Evolutionary conservation across 805 yeast genomes (phyloP).

Genomic region (Spathaspora sp.): DNA sequence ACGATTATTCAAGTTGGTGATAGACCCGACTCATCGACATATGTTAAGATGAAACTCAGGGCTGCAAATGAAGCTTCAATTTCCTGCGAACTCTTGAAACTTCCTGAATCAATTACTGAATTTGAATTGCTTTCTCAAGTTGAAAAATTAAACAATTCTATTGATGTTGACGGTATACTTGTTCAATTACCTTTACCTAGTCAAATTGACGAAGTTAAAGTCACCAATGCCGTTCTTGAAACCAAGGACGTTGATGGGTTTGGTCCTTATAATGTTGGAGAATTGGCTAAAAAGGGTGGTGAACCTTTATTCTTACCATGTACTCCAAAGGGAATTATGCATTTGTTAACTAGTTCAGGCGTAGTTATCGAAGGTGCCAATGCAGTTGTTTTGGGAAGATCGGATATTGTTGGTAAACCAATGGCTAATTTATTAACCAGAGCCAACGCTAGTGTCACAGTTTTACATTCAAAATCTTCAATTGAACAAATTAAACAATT

Average conservation of each 20-base stretch:
- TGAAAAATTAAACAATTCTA: conserved; percentile 53
- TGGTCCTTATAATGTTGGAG: conserved; percentile 75
- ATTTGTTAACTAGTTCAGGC: conserved; percentile 54
- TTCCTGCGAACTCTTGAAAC: conserved; percentile 54
- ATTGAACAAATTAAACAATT: conserved; percentile 44
- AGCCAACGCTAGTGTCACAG: conserved; percentile 73
- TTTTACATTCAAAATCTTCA: conserved; percentile 65
- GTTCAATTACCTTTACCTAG: conserved; percentile 76
- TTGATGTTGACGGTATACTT: conserved; percentile 64
- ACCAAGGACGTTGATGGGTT: conserved; percentile 83
- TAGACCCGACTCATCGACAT: conserved; percentile 77
- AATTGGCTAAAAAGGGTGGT: conserved; percentile 70
- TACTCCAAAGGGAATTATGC: conserved; percentile 79
- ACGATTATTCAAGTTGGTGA: conserved; percentile 74
- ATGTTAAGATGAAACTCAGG: conserved; percentile 74
- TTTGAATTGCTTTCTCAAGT: conserved; percentile 52
- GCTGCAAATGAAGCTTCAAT: conserved; percentile 73
- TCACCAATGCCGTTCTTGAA: conserved; percentile 64
- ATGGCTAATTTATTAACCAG: conserved; percentile 67
- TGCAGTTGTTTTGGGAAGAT: conserved; percentile 83
- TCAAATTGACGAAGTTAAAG: conserved; percentile 62
- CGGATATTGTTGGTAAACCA: conserved; percentile 84
- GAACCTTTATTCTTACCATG: conserved; percentile 72
- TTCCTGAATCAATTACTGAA: conserved; percentile 57
- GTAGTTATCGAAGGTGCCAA: conserved; percentile 58